Base-by-base conservation (phyloP, 805 yeast genomes). In the Saccharomycopsis sp. region DNA sequence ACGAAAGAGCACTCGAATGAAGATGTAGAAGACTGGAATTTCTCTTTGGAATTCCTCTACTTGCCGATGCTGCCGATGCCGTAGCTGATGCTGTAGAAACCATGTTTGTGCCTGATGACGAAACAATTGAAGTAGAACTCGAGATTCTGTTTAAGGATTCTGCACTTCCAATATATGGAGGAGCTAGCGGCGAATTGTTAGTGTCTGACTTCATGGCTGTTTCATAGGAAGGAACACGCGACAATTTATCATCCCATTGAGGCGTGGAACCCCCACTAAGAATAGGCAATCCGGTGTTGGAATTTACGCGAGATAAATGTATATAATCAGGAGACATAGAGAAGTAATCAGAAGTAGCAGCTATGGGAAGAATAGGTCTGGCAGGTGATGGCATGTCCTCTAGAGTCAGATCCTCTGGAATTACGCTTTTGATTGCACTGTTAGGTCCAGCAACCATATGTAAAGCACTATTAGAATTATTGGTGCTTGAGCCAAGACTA, bases 141-240 rank as follows among this genome's bases (percentile, higher is more conserved):
- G 49, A 44, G 5, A 19, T 44, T n/a, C 22, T 44, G 22, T 44
- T 17, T 7, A 44, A 17, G 22, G 19, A 17, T 3, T 19, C 22
- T n/a, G 3, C 8, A 17, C 14, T 35, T 8, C 14, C 41, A 35
- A 12, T 17, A 35, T 90, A 91, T 1, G 80, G 79, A 0, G 97
- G 97, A 1, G 97, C 85, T 24, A 86, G 71, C 56, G 80, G 82
- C 20, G 75, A 79, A 2, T 74, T 78, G 9, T 77, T 71, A 3
- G 72, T 73, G 52, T 78, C 84, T 1, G 81, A 70, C 65, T 80
- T 81, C 69, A 91, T 71, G 0, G 98, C 97, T 35, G 87, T 85
- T 5, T 78, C 79, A 70, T 93, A 93, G 0, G 96, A 84, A 0
- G 98, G 98, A 3, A 93, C 97, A 54, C 82, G 74, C 20, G 87